phyloP scores from a whole-genome alignment of 768 basidiomycete genomes.

The Pleurotus cornucopiae region DNA sequence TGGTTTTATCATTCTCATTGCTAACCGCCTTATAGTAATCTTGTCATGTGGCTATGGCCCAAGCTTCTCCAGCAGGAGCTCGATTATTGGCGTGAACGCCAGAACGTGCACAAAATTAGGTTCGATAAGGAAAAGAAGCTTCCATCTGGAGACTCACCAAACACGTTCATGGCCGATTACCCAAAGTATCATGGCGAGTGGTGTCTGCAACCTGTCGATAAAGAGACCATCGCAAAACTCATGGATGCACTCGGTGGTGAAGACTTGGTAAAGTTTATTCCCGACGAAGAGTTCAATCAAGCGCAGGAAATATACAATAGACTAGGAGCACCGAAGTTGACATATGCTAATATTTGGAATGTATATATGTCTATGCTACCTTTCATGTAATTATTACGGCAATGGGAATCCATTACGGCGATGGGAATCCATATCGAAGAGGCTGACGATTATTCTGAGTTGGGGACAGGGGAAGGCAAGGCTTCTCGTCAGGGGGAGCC shows the following conservation, averaged over 20 bases:
- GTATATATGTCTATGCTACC: slow-evolving; percentile 16
- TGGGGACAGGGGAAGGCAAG: neutral
- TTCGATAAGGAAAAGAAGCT: slow-evolving; percentile 15
- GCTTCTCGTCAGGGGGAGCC: neutral
- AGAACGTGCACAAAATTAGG: slow-evolving; percentile 16
- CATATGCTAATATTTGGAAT: slow-evolving; percentile 17
- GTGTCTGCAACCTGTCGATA: slow-evolving; percentile 18
- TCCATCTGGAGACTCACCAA: slow-evolving; percentile 19
- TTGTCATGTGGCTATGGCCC: slow-evolving; percentile 27
- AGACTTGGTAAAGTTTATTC: slow-evolving; percentile 16
- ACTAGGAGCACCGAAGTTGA: slow-evolving; percentile 10
- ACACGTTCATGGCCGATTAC: slow-evolving; percentile 16
- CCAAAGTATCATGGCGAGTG: slow-evolving; percentile 14
- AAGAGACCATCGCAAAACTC: slow-evolving; percentile 12
- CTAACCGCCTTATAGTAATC: slow-evolving; percentile 13
- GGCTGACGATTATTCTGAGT: neutral
- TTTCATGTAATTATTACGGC: slow-evolving; percentile 10
- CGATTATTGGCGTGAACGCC: slow-evolving; percentile 11
- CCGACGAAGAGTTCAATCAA: slow-evolving; percentile 11
- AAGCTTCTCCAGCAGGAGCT: slow-evolving; percentile 21
- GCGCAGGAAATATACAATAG: slow-evolving; percentile 13
- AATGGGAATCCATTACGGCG: neutral
- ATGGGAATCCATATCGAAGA: neutral
- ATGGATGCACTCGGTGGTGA: slow-evolving; percentile 21
- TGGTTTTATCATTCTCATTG: too few relatives aligned